Base-by-base conservation (phyloP, 2,329 filamentous ascomycete genomes). In the Fusarium sp. region DNA sequence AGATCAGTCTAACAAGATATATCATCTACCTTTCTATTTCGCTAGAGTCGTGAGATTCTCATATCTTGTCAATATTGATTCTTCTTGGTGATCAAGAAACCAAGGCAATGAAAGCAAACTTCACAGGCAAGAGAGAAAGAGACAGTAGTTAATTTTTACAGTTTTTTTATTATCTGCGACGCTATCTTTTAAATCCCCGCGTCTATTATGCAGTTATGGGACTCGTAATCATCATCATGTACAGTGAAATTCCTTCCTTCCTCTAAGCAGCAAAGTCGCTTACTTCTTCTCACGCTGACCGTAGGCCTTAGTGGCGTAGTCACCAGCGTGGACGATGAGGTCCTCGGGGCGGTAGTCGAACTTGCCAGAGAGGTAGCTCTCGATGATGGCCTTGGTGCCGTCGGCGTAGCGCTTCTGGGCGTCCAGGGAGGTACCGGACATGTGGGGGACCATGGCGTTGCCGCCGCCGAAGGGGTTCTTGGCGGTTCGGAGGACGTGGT, bases 401-500 rank as follows among this genome's bases (percentile, higher is more conserved):
- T 90, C 85, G 76, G 93, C 93, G 79, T 97, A 97, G 73, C 93
- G 89, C 84, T 93, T 90, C 87, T 99, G 96, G 64, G 96, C 96
- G 79, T 99, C 96, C 79, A 99, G 91, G n/a, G 94, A 97, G 64
- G 95, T 98, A 79, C 96, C 96, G 11, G 93, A 97, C 93, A 98
- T 97, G 89, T 98, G 96, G 62, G 96, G 93, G 65, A 97, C 94
- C 92, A 96, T 99, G 83, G 94, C 96, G 84, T 98, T 98, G 79
- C 96, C 96, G 78, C 95, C 96, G 75, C 94, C 95, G 86, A 93
- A 97, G 79, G 92, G 92, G 88, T 95, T 96, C 88, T 94, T 91
- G 80, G 93, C 95, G 80, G 90, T 92, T 80, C 96, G 93, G 77
- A 99, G 92, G 65, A 90, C 89, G 87, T 99, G 96, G 79, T 97